Evolutionary conservation across 164 flowering plant genomes (phyloP).

Genomic region (Stephania yunnanensis): DNA sequence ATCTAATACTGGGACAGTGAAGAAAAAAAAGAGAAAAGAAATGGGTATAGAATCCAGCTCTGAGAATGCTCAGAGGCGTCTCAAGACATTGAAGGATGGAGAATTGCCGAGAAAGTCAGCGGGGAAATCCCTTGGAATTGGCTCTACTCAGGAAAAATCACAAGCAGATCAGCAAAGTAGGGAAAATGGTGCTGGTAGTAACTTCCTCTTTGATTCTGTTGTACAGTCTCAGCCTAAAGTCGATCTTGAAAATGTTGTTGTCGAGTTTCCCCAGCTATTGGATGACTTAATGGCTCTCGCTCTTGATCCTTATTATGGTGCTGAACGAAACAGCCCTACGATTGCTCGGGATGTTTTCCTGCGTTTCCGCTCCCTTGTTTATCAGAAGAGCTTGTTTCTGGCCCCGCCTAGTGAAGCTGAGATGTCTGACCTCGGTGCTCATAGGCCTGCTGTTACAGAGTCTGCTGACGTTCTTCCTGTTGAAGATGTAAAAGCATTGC

Average conservation of each 20-base stretch:
- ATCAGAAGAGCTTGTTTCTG: slow-evolving; percentile 62
- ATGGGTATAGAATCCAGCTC: slow-evolving; percentile 17
- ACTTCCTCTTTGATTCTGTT: slow-evolving; percentile 9
- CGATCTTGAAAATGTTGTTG: slow-evolving; percentile 20
- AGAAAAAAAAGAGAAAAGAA: slow-evolving; percentile 48
- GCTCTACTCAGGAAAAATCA: slow-evolving; percentile 22
- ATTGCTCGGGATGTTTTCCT: slow-evolving; percentile 39
- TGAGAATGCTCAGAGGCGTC: slow-evolving; percentile 25
- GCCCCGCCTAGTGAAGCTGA: slow-evolving; percentile 39
- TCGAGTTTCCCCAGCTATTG: slow-evolving; percentile 48
- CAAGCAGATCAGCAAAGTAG: slow-evolving; percentile 22
- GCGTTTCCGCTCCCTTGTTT: slow-evolving; percentile 70
- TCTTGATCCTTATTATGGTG: slow-evolving; percentile 66
- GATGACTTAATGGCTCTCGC: slow-evolving; percentile 62
- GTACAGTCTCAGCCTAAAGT: slow-evolving; percentile 5
- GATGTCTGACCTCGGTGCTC: slow-evolving; percentile 19
- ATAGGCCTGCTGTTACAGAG: slow-evolving; percentile 25
- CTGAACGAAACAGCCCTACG: slow-evolving; percentile 34
- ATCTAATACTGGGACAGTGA: slow-evolving; percentile 34
- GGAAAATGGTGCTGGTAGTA: slow-evolving; percentile 19
- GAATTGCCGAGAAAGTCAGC: slow-evolving; percentile 14
- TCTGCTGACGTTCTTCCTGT: slow-evolving; percentile 18
- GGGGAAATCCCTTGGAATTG: slow-evolving; percentile 27
- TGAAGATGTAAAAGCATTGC: slow-evolving; percentile 26
- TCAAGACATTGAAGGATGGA: slow-evolving; percentile 25